Percentiles rank a stretch among this genome's conserved stretches.
Conservation (phyloP, 306 rosid genomes). For the Trifolium subterraneum region DNA sequence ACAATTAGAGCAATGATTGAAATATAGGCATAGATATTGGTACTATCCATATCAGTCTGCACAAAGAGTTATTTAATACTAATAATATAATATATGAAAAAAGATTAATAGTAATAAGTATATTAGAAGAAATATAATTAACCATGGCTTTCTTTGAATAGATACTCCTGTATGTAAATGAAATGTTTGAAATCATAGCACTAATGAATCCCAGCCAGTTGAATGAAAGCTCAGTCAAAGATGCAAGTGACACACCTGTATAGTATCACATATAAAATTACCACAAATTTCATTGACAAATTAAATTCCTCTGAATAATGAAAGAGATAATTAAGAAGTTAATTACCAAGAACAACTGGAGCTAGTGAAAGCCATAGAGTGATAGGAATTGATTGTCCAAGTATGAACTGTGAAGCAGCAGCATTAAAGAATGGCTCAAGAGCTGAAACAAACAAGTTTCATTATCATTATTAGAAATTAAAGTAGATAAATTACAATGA, state of each 20-base stretch:
- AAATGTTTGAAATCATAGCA: conserved; percentile 94
- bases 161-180: conserved; percentile 91
- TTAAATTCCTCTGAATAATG: not conserved
- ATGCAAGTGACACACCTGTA: conserved; percentile 95
- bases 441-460: conserved; percentile 55
- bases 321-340: conserved; percentile 16
- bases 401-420: conserved; percentile 89
- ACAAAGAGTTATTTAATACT: conserved; percentile 18
- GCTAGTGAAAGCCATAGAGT: conserved; percentile 88
- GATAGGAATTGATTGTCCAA: conserved; percentile 83
- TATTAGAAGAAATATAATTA: not conserved
- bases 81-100: conserved; percentile 13
- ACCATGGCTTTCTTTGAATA: conserved; percentile 99
- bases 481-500: not conserved
- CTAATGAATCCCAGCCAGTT: conserved; percentile 90
- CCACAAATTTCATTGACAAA: conserved; percentile 4
- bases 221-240: conserved; percentile 94
- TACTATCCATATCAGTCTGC: conserved; percentile 98
- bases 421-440: conserved; percentile 97
- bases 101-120: not conserved
- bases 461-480: conserved; percentile 7
- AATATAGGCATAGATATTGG: conserved; percentile 90
- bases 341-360: conserved; percentile 87
- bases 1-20: conserved; percentile 89
- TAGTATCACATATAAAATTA: conserved; percentile 26